Base-by-base conservation (phyloP, 2,329 filamentous ascomycete genomes). In the Madurella fahalii region DNA sequence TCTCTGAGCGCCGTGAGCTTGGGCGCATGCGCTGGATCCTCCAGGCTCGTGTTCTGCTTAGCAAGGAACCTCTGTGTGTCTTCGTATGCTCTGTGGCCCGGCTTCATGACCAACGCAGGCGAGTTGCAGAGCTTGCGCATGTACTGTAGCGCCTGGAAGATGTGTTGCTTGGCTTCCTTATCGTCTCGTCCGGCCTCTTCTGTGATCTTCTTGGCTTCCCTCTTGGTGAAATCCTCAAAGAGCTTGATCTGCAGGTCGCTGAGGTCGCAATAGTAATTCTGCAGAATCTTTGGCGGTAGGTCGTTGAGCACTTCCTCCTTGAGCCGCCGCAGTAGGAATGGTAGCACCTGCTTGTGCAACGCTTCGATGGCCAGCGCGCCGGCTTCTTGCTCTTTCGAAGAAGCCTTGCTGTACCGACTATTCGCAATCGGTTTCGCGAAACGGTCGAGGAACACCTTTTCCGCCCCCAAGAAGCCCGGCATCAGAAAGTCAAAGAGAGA, bases 91-190 rank as follows among this genome's bases (percentile, higher is more conserved):
- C 87, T 90, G 72, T 95, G 93, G 16, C 85, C 90, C 50, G 94
- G 91, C 67, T 96, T 97, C 79, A 99, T 90, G 9, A 99, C 94
- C 61, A 99, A 80, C 0, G 94, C 91, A 0, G 94, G 94, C 2
- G 94, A 96, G 69, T 99, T 99, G 80, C 94, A 99, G 5, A 99
- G 83, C 74, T 97, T 97, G 58, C 95, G 90, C 95, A 99, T 99
- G 73, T 99, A 99, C 69, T 99, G 95, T 43, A 99, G 74, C 4
- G 95, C 94, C 70, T 97, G 93, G 87, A 99, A 99, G 63, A 99
- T 99, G 71, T 99, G 94, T 69, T 95, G 89, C 71, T 99, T 99
- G 61, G 91, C 86, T 59, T 95, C 90, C 69, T 95, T 95, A 67
- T 96, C 93, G 30, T 88, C 85, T 30, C 85, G 85, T 13, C 87